Conservation (phyloP, 257 asterid genomes). For the Cynanchum wilfordii region DNA sequence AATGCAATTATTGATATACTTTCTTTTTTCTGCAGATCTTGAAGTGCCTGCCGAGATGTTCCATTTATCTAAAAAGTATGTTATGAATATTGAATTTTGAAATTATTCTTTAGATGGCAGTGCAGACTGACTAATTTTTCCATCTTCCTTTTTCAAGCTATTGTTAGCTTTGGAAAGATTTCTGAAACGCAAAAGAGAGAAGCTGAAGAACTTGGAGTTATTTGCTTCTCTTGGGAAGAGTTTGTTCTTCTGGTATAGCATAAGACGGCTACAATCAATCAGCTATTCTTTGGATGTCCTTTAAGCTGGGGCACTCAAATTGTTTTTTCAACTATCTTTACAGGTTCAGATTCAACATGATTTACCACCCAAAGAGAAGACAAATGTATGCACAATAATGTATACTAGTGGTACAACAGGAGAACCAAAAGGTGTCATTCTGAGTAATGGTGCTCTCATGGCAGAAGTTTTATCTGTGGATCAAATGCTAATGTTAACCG, state of each 20-base stretch:
- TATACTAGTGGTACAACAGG: conserved; percentile 98
- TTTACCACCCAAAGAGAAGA: conserved; percentile 58
- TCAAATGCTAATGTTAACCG: conserved; percentile 60
- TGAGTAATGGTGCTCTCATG: conserved; percentile 63
- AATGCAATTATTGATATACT: neutral
- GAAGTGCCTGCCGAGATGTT: conserved; percentile 62
- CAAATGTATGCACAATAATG: conserved; percentile 73
- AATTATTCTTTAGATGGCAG: conserved; percentile 2
- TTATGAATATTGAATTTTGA: conserved; percentile 6
- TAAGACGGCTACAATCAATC: neutral
- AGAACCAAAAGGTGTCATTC: conserved; percentile 91
- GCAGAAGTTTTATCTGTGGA: conserved; percentile 78
- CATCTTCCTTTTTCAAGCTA: conserved; percentile 42
- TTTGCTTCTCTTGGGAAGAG: conserved; percentile 86
- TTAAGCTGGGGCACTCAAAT: neutral
- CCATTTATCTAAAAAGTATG: conserved; percentile 67
- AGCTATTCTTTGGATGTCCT: neutral
- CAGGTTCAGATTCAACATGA: conserved; percentile 57
- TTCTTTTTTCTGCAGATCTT: conserved; percentile 54
- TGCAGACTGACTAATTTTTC: conserved; percentile 15
- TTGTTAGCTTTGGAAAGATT: conserved; percentile 71
- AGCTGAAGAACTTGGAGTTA: conserved; percentile 62
- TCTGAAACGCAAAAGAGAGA: conserved; percentile 55
- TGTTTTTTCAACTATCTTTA: conserved; percentile 1
- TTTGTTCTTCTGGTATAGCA: conserved; percentile 51